These are phyloP conservation scores for Onygena corvina DNA, from an alignment of 2,329 filamentous ascomycete genomes.

Conservation along the genomic window DNA sequence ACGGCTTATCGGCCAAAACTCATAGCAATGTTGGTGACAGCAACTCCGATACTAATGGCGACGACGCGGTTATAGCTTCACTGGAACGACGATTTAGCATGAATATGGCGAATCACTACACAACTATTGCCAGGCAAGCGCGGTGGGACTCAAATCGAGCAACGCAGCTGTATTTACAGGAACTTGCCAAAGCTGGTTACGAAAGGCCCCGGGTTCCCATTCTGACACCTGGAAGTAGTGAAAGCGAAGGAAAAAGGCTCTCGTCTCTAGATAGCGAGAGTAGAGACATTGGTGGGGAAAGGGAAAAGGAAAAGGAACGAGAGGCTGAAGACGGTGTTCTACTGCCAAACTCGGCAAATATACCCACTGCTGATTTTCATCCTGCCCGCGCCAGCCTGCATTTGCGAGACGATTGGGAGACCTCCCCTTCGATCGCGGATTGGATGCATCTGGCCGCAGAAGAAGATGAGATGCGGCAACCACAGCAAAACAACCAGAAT, in stretches of 20 bases:
- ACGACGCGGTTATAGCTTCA: conserved; percentile 1
- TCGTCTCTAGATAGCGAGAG: conserved; percentile 3
- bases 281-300: neutral
- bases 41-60: neutral
- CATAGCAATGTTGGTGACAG: neutral
- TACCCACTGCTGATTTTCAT: conserved; percentile 23
- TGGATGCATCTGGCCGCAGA: conserved; percentile 37
- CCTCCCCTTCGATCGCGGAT: conserved; percentile 39
- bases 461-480: conserved; percentile 24
- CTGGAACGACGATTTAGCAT: conserved; percentile 11
- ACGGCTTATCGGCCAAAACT: neutral
- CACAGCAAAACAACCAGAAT: conserved; percentile 27
- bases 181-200: conserved; percentile 30
- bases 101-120: conserved; percentile 29
- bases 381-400: conserved; percentile 34
- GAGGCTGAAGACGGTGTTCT: conserved; percentile 29
- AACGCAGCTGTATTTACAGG: conserved; percentile 44
- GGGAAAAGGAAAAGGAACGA: conserved; percentile 17
- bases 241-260: conserved; percentile 3
- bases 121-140: conserved; percentile 42
- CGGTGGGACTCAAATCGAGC: conserved; percentile 45
- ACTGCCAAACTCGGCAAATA: conserved; percentile 16
- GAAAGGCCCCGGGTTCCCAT: conserved; percentile 17
- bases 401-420: conserved; percentile 38
- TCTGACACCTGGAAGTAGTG: conserved; percentile 10